A percentile compares a stretch with the other conserved stretches of the same genome.
Conservation (phyloP, 2,329 filamentous ascomycete genomes). For the Zarea fungicola region DNA sequence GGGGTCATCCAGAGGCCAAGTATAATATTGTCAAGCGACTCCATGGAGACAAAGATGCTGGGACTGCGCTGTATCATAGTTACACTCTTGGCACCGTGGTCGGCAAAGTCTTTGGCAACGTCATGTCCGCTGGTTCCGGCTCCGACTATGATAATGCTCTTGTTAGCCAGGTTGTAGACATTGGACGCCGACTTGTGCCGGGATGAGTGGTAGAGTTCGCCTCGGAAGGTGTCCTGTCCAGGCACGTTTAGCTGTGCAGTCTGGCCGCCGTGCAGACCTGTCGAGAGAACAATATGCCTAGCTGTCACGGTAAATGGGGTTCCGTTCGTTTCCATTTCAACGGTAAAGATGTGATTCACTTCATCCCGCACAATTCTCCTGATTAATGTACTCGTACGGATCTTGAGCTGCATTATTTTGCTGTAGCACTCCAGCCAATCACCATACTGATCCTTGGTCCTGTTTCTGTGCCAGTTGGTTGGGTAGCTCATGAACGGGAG, state of each 20-base stretch:
- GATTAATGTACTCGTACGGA: constrained; percentile 36
- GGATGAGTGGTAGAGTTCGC: constrained; percentile 37
- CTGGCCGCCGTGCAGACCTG: constrained; percentile 35
- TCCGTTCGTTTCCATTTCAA: constrained; percentile 24
- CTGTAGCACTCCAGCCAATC: constrained; percentile 45
- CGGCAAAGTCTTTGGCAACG: constrained; percentile 44
- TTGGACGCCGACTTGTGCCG: constrained; percentile 34
- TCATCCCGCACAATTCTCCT: constrained; percentile 34
- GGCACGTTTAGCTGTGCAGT: constrained; percentile 35
- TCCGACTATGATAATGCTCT: constrained; percentile 44
- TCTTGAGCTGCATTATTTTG: constrained; percentile 42
- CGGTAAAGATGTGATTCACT: constrained; percentile 30
- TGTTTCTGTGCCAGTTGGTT: constrained; percentile 25
- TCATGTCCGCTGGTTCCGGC: constrained; percentile 46
- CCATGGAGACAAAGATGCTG: constrained; percentile 44
- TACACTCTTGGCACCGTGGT: constrained; percentile 41
- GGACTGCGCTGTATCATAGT: constrained; percentile 48
- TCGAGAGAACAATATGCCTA: constrained; percentile 41
- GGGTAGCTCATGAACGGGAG: constrained; percentile 22
- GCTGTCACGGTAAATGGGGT: constrained; percentile 26
- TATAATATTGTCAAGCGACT: constrained; percentile 37
- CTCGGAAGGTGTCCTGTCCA: constrained; percentile 35
- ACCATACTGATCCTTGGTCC: constrained; percentile 41
- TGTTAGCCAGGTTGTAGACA: constrained; percentile 22
- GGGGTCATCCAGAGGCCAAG: constrained; percentile 27